Conservation (phyloP, 805 yeast species). For the Pichia thaimueangensis region DNA sequence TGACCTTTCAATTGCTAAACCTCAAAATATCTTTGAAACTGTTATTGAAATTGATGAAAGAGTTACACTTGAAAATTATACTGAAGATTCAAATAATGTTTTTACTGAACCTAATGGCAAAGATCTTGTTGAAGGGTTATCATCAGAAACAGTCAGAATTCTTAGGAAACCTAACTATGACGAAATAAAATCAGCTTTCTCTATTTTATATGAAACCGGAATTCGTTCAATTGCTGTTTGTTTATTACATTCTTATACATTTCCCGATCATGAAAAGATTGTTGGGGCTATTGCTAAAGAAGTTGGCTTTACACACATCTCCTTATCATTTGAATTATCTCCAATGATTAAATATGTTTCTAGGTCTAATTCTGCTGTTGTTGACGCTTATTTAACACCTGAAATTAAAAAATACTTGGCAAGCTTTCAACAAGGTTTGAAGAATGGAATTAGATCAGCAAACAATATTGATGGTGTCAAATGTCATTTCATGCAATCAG, state of each 20-base stretch:
- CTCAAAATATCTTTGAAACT: slow-evolving; percentile 61
- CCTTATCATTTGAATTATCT: slow-evolving; percentile 59
- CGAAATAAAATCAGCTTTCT: slow-evolving; percentile 37
- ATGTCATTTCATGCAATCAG: slow-evolving; percentile 90
- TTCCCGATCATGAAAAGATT: slow-evolving; percentile 57
- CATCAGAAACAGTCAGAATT: slow-evolving; percentile 63
- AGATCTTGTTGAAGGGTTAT: slow-evolving; percentile 46
- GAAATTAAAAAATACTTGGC: slow-evolving; percentile 59
- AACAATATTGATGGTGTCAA: slow-evolving; percentile 35
- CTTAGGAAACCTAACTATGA: slow-evolving; percentile 43
- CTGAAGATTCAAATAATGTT: slow-evolving; percentile 56
- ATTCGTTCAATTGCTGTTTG: slow-evolving; percentile 67
- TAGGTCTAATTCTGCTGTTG: slow-evolving; percentile 73
- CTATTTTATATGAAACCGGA: slow-evolving; percentile 46
- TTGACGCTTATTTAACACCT: slow-evolving; percentile 81
- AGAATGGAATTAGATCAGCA: slow-evolving; percentile 34
- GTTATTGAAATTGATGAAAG: slow-evolving; percentile 88
- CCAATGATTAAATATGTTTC: slow-evolving; percentile 77
- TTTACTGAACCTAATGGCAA: slow-evolving; percentile 25
- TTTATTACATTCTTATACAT: slow-evolving; percentile 67
- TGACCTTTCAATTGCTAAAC: slow-evolving; percentile 68
- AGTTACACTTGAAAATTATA: slow-evolving; percentile 73
- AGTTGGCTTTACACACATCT: slow-evolving; percentile 65
- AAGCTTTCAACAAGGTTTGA: slow-evolving; percentile 59
- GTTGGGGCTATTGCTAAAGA: slow-evolving; percentile 55